These are phyloP conservation scores for Penicillium psychrofluorescens DNA, from an alignment of 495 filamentous ascomycete species.

Conservation along the genomic window DNA sequence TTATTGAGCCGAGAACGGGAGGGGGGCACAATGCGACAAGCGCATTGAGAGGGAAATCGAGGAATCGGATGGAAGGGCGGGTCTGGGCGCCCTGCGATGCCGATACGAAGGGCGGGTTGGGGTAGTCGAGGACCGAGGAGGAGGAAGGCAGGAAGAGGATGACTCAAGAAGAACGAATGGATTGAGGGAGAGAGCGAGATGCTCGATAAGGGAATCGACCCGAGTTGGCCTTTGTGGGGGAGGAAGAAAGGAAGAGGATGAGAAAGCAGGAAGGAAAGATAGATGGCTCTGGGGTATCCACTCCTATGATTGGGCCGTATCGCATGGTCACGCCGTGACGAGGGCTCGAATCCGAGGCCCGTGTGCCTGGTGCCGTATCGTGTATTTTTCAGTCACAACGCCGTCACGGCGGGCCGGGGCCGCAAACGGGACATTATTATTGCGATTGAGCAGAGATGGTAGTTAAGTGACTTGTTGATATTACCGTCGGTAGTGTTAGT, in stretches of 20 bases:
- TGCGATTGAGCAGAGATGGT: too few species aligned
- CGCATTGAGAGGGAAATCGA: constrained; percentile 22
- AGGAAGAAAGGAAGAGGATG: constrained; percentile 18
- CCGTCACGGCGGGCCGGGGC: too few species aligned
- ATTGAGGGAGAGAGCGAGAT: constrained; percentile 2
- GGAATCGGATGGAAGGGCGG: constrained; percentile 1
- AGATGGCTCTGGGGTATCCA: too few species aligned
- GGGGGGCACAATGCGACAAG: constrained; percentile 22
- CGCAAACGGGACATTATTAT: too few species aligned
- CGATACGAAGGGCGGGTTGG: neutral
- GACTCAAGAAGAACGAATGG: constrained; percentile 7
- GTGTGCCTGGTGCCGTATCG: too few species aligned
- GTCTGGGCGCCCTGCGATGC: constrained; percentile 1
- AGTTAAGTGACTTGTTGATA: too few species aligned
- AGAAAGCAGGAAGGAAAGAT: constrained; percentile 15
- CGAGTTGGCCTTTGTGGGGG: constrained; percentile 15
- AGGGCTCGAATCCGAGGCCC: too few species aligned
- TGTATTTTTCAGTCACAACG: too few species aligned
- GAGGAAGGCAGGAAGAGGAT: constrained; percentile 3
- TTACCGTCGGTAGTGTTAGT: too few species aligned
- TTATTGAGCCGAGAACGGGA: constrained; percentile 20
- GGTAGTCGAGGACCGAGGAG: neutral
- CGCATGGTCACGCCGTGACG: too few species aligned
- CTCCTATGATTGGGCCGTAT: too few species aligned
- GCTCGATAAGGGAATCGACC: constrained; percentile 14